Conservation (phyloP, 805 yeast genomes). For the Suhomyces tanzawaensis region DNA sequence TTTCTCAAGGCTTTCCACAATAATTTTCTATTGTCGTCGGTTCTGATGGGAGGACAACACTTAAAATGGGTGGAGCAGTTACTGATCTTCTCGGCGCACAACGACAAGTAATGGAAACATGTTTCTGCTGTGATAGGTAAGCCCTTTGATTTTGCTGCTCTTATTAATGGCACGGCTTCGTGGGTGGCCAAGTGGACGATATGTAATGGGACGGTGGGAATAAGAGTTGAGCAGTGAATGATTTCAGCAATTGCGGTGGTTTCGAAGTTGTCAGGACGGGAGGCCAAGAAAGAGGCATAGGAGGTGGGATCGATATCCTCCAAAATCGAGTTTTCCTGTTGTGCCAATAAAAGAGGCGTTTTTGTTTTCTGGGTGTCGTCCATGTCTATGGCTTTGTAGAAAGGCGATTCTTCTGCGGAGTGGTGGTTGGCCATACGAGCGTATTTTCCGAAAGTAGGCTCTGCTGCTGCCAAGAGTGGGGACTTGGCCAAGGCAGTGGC, state of each 20-base stretch:
- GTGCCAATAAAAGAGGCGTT: constrained; percentile 44
- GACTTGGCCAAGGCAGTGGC: constrained; percentile 53
- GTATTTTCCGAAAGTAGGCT: constrained; percentile 51
- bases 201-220: constrained; percentile 70
- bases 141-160: constrained; percentile 56
- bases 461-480: constrained; percentile 55
- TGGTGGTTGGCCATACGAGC: constrained; percentile 40
- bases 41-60: constrained; percentile 93
- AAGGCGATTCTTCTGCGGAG: constrained; percentile 24
- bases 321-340: constrained; percentile 38
- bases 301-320: constrained; percentile 55
- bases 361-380: constrained; percentile 8
- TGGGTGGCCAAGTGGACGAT: constrained; percentile 89
- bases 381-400: constrained; percentile 18
- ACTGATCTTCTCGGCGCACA: constrained; percentile 75
- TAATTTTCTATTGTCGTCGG: constrained; percentile 63
- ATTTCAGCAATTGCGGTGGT: constrained; percentile 77
- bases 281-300: constrained; percentile 71
- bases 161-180: constrained; percentile 73
- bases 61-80: constrained; percentile 79
- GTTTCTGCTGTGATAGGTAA: constrained; percentile 84
- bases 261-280: constrained; percentile 88
- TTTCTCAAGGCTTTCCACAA: constrained; percentile 77
- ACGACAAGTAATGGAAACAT: constrained; percentile 85
- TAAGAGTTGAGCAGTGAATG: constrained; percentile 55